Conservation (phyloP, 768 basidiomycete genomes). For the Suillus decipiens region DNA sequence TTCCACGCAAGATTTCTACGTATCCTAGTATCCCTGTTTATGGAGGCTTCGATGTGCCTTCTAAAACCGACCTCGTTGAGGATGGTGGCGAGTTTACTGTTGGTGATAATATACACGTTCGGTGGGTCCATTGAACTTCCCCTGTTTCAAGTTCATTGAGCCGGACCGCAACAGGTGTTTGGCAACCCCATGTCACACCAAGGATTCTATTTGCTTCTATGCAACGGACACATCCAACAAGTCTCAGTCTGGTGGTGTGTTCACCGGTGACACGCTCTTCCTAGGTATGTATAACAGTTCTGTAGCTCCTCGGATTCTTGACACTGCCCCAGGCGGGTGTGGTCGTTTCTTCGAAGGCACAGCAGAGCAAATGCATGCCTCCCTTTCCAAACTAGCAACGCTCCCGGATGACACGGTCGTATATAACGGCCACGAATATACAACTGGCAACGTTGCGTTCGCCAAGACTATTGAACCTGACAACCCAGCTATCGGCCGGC, state of each 20-base stretch:
- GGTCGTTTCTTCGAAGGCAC: conserved; percentile 95
- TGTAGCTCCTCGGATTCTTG: not conserved
- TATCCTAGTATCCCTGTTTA: conserved; percentile 60
- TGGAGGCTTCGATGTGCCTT: conserved; percentile 76
- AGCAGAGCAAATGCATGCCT: conserved; percentile 76
- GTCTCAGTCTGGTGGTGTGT: conserved; percentile 70
- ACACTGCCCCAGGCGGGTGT: conserved; percentile 58
- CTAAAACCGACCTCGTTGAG: conserved; percentile 71
- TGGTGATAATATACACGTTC: conserved; percentile 63
- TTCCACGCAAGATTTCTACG: conserved; percentile 36
- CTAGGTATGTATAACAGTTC: conserved; percentile 28
- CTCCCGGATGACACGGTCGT: conserved; percentile 81
- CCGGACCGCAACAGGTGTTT: conserved; percentile 54
- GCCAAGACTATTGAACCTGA: conserved; percentile 62
- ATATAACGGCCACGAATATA: conserved; percentile 94
- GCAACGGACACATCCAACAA: conserved; percentile 51
- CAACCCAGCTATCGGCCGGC: conserved; percentile 59
- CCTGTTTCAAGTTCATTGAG: conserved; percentile 5
- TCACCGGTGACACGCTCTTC: conserved; percentile 96
- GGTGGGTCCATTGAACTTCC: conserved; percentile 35
- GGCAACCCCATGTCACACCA: conserved; percentile 92
- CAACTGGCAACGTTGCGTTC: conserved; percentile 70
- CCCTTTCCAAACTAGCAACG: conserved; percentile 64
- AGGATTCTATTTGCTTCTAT: conserved; percentile 94
- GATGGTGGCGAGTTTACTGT: conserved; percentile 81